Base-by-base conservation (phyloP, 2,329 filamentous ascomycete genomes). In the Hypomyces rosellus region DNA sequence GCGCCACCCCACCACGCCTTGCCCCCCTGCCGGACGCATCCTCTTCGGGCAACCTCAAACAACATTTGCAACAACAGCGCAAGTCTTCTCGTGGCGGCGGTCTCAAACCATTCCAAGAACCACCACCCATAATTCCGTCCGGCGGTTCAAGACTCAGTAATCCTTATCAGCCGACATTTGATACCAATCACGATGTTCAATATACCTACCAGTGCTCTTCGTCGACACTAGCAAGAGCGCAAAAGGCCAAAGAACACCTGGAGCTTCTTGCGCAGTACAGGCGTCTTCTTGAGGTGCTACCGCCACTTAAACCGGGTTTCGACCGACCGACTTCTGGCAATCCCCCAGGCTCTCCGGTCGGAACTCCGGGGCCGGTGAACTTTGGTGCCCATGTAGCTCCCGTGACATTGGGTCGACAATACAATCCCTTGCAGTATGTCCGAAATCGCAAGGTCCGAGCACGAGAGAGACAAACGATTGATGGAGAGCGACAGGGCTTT, bases 371-470 rank as follows among this genome's bases (percentile, higher is more conserved):
- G 61, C 69, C 44, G 57, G 70, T 53, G 30, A 57, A 48, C 5
- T 59, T 59, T 41, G 55, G 56, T 16, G 55, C 53, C 4, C 51
- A 57, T 33, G 72, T 59, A 48, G 65, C 51, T 53, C 65, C 49
- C 65, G 67, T 55, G 46, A 70, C 58, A 51, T 66, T 85, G 7
- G 86, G 87, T 4, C 84, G 91, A 47, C 71, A 75, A 2, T 97
- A 97, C 65, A 96, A 99, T 64, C 93, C 92, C 4, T 70, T 99
- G 20, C 93, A 97, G 66, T 89, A 89, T 59, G 87, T 97, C 49
- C 85, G 93, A 16, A 97, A 99, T 63, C 81, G 92, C 44, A 92
- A 91, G 64, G 80, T 93, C 12, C 80, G 93, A 55, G 85, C 86
- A 22, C 80, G 91, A 14, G 88, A 95, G 68, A 81, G 88, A 38